These are phyloP conservation scores for Ganoderma resinaceum DNA, from an alignment of 1,284 basidiomycete species.

Conservation along the genomic window DNA sequence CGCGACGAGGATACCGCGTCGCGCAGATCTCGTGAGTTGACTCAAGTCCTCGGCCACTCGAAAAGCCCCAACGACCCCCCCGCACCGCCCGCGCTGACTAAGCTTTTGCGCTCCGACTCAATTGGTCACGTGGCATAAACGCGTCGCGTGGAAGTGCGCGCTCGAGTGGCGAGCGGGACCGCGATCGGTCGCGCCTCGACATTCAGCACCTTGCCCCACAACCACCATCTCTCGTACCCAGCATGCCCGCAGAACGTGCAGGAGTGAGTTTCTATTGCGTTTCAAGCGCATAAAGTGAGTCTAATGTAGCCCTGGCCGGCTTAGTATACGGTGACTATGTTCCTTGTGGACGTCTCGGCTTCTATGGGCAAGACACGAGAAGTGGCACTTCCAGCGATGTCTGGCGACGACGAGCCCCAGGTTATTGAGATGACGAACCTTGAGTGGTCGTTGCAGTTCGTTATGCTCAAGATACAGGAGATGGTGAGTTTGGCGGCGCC, in stretches of 20 bases:
- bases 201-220: constrained; percentile 6
- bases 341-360: constrained; percentile 86
- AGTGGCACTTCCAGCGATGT: constrained; percentile 61
- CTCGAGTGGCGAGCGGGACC: constrained; percentile 16
- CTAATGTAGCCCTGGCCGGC: neutral
- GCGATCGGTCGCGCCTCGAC: constrained; percentile 12
- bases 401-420: constrained; percentile 58
- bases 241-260: constrained; percentile 78
- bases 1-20: constrained; percentile 28
- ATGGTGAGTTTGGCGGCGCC: constrained; percentile 60
- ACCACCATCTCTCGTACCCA: constrained; percentile 33
- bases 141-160: constrained; percentile 26
- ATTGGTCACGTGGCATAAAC: constrained; percentile 27
- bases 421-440: constrained; percentile 75
- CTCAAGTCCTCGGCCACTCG: constrained; percentile 17
- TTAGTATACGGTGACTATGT: constrained; percentile 86
- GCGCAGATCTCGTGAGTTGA: constrained; percentile 38
- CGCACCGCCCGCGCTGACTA: constrained; percentile 29
- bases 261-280: constrained; percentile 53
- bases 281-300: neutral
- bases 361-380: constrained; percentile 78
- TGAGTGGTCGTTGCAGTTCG: constrained; percentile 84
- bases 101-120: constrained; percentile 22
- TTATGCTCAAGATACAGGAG: constrained; percentile 88
- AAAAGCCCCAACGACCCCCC: constrained; percentile 9